Evolutionary conservation across 1,284 basidiomycete species (phyloP).

Genomic region (Leccinum fallax): DNA sequence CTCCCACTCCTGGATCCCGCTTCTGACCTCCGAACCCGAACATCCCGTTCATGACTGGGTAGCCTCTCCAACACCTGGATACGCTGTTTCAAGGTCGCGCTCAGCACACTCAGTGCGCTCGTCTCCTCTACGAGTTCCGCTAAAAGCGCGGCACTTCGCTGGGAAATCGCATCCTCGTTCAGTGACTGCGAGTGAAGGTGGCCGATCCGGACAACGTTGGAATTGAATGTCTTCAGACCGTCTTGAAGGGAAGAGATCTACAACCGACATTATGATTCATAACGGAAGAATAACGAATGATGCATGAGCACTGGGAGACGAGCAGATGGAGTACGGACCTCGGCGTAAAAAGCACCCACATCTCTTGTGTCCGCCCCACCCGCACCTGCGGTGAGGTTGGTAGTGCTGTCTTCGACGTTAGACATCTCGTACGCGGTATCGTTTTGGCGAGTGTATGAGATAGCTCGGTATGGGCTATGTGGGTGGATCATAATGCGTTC

Average conservation of each 20-base stretch:
- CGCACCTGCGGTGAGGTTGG: not conserved
- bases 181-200: conserved; percentile 50
- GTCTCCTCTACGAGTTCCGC: not conserved
- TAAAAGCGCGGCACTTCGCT: not conserved
- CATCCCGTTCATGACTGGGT: conserved; percentile 73
- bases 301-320: not conserved
- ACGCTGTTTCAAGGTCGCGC: conserved; percentile 43
- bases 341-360: not conserved
- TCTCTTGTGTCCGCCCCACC: not conserved
- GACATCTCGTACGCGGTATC: not conserved
- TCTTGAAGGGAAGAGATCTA: not conserved
- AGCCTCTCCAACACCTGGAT: conserved; percentile 80
- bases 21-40: conserved; percentile 73
- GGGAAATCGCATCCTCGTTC: conserved; percentile 62
- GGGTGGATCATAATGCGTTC: too few species aligned
- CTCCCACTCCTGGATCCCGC: not conserved
- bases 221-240: not conserved
- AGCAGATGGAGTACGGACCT: not conserved
- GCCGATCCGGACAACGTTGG: not conserved
- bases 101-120: not conserved
- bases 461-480: not conserved
- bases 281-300: not conserved
- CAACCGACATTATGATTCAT: not conserved
- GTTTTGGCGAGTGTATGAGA: too few species aligned
- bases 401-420: not conserved